phyloP scores from a whole-genome alignment of 768 basidiomycete genomes.

The Strobilomyces echinocephalus region DNA sequence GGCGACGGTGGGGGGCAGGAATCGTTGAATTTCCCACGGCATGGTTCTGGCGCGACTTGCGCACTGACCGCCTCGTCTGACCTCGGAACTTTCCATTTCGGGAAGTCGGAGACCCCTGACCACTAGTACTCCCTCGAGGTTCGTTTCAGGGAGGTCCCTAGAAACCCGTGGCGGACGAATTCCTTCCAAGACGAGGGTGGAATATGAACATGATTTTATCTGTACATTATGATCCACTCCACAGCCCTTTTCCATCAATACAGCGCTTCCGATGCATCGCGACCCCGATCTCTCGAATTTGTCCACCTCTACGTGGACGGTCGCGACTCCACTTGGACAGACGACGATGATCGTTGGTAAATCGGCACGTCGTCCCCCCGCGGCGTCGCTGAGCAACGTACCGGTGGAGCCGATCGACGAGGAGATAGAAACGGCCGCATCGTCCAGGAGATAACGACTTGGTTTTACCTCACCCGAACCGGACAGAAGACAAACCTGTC shows the following conservation, averaged over 20 bases:
- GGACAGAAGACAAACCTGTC: neutral
- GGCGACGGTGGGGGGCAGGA: slow-evolving; percentile 16
- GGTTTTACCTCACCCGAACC: neutral
- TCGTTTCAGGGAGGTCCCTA: neutral
- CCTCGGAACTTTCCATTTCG: slow-evolving; percentile 16
- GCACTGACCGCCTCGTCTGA: slow-evolving; percentile 28
- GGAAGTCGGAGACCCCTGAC: neutral
- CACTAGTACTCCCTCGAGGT: neutral
- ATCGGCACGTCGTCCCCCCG: neutral
- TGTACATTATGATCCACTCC: neutral
- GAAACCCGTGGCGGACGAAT: neutral
- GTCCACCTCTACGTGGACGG: neutral
- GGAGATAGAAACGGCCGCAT: neutral
- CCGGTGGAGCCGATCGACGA: neutral
- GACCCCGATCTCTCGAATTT: neutral
- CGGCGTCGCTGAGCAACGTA: neutral
- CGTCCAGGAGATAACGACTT: neutral
- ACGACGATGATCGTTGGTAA: neutral
- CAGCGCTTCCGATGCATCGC: neutral
- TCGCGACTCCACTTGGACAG: neutral
- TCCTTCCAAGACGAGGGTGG: neutral
- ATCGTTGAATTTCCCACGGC: slow-evolving; percentile 27
- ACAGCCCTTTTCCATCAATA: neutral
- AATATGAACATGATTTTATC: neutral
- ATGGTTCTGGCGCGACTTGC: slow-evolving; percentile 14